Evolutionary conservation across 345 rosid genomes (phyloP), one percentile per base, ranked within the genome.

Genomic region (Boechera stricta): DNA sequence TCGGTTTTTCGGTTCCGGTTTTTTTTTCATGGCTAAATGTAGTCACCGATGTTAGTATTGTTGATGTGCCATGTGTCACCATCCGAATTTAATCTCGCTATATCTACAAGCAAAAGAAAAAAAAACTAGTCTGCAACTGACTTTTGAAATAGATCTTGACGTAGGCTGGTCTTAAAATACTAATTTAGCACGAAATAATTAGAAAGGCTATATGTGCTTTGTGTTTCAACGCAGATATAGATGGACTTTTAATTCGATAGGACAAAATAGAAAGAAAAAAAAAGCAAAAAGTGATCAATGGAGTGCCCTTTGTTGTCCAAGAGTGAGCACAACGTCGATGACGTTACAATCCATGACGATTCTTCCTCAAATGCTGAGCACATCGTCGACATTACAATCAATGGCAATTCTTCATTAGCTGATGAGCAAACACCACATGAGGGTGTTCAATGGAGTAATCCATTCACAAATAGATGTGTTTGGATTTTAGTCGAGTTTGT

Each of bases 91-190:
- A 21, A 21, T 21, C 21, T 21, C 21, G 21, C 21, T 21, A 21
- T 21, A 1, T 21, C 21, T 21, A 21, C 21, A 21, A 21, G 1
- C 21, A 21, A 21, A 21, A 21, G 21, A 21, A 21, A 1, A 1
- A 21, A 21, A 21, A 21, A 21, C 21, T 21, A 21, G 21, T 21
- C 1, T 21, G 1, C 21, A 21, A 21, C 21, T 21, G 21, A 21
- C 1, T 21, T 21, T 9, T 39, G 10, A 10, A n/a, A n/a, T 47
- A 47, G 8, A 47, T 47, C 26, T 16, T 49, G 54, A 16, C 26
- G 6, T 15, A n/a, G 21, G 2, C 18, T 44, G 70, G 56, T 21
- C 70, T 65, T 45, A 48, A 65, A 65, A 32, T 64, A 42, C 55
- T 57, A 71, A 13, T 15, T 45, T 56, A 42, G 24, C 33, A 29